These are phyloP conservation scores for Salix viminalis DNA, from an alignment of 345 rosid species.

Conservation along the genomic window DNA sequence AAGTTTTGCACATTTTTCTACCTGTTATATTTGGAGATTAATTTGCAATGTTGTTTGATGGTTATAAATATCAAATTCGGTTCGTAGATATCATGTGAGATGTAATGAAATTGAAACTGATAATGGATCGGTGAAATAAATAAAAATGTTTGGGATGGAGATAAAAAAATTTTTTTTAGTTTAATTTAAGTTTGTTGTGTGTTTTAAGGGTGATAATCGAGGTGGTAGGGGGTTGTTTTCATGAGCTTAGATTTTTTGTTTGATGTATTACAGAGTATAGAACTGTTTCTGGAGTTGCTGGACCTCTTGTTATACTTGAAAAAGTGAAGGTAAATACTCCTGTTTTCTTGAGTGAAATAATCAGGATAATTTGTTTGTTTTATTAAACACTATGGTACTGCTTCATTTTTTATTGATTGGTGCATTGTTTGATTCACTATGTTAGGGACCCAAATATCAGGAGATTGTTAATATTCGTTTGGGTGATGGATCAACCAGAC, in stretches of 20 bases:
- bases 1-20: slow-evolving; percentile 4
- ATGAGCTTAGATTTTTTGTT: neutral
- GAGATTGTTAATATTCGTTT: slow-evolving; percentile 92
- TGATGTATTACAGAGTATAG: slow-evolving; percentile 62
- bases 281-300: slow-evolving; percentile 97
- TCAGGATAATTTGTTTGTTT: neutral
- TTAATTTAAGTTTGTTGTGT: neutral
- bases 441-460: slow-evolving; percentile 92
- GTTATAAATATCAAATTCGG: neutral
- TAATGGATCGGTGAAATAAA: neutral
- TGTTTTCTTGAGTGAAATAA: neutral
- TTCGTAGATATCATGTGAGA: neutral
- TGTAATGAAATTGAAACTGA: neutral
- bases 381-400: neutral
- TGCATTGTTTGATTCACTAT: slow-evolving; percentile 1
- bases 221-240: neutral
- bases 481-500: slow-evolving; percentile 88
- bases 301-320: slow-evolving; percentile 88
- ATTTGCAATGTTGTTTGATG: neutral
- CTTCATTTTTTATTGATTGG: neutral
- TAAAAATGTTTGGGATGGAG: neutral
- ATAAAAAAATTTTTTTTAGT: too few species aligned
- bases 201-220: neutral
- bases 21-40: too few species aligned
- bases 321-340: slow-evolving; percentile 66